These are phyloP conservation scores for Fraxinus angustifolia DNA, from an alignment of 305 asterid species.

Conservation along the genomic window DNA sequence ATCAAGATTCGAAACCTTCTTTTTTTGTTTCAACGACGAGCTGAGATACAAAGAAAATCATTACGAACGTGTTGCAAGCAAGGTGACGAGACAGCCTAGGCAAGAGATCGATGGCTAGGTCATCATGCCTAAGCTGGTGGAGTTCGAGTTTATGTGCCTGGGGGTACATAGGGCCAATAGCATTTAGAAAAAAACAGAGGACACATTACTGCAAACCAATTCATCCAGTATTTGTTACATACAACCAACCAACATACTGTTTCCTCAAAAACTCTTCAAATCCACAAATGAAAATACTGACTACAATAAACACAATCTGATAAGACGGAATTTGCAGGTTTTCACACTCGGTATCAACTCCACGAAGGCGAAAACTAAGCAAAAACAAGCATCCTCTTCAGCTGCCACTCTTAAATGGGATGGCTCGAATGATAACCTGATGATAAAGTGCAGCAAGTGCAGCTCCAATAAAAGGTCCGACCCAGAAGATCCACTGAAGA, in stretches of 20 bases:
- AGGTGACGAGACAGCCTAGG: neutral
- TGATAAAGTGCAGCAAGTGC: constrained; percentile 77
- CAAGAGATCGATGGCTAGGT: too few relatives aligned
- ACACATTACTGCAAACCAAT: neutral
- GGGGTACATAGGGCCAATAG: neutral
- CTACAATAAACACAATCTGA: neutral
- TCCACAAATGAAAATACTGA: neutral
- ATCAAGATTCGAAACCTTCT: too few relatives aligned
- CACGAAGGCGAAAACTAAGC: neutral
- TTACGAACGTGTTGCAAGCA: neutral
- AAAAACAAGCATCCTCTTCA: constrained; percentile 15
- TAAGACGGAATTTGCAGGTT: neutral
- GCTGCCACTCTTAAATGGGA: constrained; percentile 61
- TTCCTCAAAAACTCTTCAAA: neutral
- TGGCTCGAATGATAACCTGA: constrained; percentile 68
- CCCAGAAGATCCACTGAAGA: constrained; percentile 80
- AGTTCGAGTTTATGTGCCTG: too few relatives aligned
- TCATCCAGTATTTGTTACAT: neutral
- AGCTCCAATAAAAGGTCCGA: constrained; percentile 78
- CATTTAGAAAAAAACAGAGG: neutral
- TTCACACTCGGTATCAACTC: neutral
- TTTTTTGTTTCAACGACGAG: too few relatives aligned
- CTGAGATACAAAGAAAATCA: neutral
- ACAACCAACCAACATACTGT: neutral
- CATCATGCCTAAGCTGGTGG: too few relatives aligned